Evolutionary conservation across 2,329 filamentous ascomycete species (phyloP), one percentile per base, ranked within the genome.

Genomic region (Aspergillus nomiae): DNA sequence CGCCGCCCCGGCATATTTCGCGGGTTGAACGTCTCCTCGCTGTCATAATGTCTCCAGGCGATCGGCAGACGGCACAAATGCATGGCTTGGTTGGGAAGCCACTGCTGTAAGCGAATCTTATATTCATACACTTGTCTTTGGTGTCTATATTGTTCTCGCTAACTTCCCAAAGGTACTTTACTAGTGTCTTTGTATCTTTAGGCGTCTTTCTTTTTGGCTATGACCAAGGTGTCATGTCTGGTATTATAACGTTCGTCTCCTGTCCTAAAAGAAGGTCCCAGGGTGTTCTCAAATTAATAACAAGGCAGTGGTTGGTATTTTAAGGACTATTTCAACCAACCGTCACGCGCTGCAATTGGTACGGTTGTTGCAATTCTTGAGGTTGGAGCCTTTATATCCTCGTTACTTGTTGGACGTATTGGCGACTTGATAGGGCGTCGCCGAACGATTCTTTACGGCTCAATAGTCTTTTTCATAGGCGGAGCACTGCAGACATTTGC

Each of bases 291-390:
- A 32, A 55, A 65, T 68, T 71, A 61, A 72, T 65, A 48, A 19
- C 21, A 61, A 30, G 41, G 28, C 60, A 97, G 94, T 62, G 94
- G 94, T 67, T 85, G 88, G 11, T 91, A 90, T 77, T 99, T 99
- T 77, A 92, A 90, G 77, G 88, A 94, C 76, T 97, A 97, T 78
- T 98, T 99, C 80, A 85, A 94, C 72, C 89, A 98, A 71, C 95
- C 95, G 24, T 90, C 92, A 28, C 87, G 87, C 71, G 92, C 93
- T 54, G 88, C 97, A 76, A 89, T 99, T 63, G 95, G 94, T 63
- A 98, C 94, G 32, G 98, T 98, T 90, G 95, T 99, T 62, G 94
- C 95, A 69, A 98, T 99, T 71, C 86, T 99, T 63, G 94, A 97
- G 80, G 84, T 98, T 59, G 95, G 95, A 63, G 95, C 95, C 43